Percentiles rank a stretch among this genome's conserved stretches.
phyloP scores from a whole-genome alignment of 495 filamentous ascomycete species.

The Aspergillus avenaceus region DNA sequence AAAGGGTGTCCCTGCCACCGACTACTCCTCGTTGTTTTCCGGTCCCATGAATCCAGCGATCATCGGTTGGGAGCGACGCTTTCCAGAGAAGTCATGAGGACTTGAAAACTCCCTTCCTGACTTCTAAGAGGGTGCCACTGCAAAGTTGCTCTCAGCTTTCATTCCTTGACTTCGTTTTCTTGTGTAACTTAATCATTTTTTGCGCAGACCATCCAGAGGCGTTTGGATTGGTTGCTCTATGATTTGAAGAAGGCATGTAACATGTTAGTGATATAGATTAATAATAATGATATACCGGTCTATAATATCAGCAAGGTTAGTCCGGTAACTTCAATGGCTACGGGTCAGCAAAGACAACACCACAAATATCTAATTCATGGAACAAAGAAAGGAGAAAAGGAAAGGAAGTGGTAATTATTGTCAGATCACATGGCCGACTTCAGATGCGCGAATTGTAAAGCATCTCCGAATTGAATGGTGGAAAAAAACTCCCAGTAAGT shows the following conservation, averaged over 20 bases:
- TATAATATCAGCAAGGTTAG: background rate
- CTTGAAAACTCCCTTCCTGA: background rate
- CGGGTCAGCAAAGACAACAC: background rate
- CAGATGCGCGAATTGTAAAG: background rate
- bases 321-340: background rate
- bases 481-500: background rate
- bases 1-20: constrained; percentile 69
- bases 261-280: background rate
- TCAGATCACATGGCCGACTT: background rate
- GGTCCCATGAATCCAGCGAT: constrained; percentile 61
- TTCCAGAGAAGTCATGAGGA: constrained; percentile 4
- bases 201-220: background rate
- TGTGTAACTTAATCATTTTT: background rate
- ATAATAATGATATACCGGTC: background rate
- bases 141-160: no score
- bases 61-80: constrained; percentile 63
- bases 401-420: no score
- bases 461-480: background rate
- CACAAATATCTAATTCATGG: background rate
- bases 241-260: background rate
- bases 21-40: constrained; percentile 62
- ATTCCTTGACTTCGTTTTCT: background rate
- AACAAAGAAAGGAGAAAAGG: no score
- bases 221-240: background rate
- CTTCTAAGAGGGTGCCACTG: no score